Conservation (phyloP, 306 rosid species). For the Quillaja saponaria region DNA sequence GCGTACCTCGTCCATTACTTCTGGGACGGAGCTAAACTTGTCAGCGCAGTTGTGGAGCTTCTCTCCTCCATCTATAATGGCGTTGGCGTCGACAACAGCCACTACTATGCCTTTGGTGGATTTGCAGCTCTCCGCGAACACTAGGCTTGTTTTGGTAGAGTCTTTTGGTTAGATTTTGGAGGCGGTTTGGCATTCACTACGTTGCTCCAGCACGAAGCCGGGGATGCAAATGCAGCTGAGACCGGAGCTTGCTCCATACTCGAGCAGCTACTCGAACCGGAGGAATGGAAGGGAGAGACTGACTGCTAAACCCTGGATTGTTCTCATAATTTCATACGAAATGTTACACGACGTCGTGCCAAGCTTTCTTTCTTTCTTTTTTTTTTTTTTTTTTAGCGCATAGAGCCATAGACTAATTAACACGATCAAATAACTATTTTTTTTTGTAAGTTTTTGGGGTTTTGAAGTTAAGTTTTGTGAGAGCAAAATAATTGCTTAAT, state of each 20-base stretch:
- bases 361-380: not conserved
- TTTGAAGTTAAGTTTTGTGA: too few species aligned
- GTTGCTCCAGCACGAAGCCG: constrained; percentile 56
- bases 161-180: constrained; percentile 41
- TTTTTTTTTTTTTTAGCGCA: too few species aligned
- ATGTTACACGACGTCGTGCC: not conserved
- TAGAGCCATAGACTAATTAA: too few species aligned
- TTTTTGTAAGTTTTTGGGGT: too few species aligned
- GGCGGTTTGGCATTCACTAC: constrained; percentile 53
- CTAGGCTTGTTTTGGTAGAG: constrained; percentile 27
- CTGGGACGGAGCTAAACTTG: constrained; percentile 68
- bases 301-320: constrained; percentile 36
- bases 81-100: constrained; percentile 82
- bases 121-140: constrained; percentile 56
- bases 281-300: not conserved
- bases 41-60: constrained; percentile 63
- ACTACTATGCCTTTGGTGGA: constrained; percentile 63
- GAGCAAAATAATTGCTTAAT: too few species aligned
- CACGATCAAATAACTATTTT: too few species aligned
- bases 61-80: constrained; percentile 71
- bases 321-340: not conserved
- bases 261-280: not conserved
- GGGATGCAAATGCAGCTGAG: constrained; percentile 24
- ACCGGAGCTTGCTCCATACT: constrained; percentile 48
- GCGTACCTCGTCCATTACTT: constrained; percentile 79